Evolutionary conservation across 1,284 basidiomycete species (phyloP).

Genomic region (Tilletia indica): DNA sequence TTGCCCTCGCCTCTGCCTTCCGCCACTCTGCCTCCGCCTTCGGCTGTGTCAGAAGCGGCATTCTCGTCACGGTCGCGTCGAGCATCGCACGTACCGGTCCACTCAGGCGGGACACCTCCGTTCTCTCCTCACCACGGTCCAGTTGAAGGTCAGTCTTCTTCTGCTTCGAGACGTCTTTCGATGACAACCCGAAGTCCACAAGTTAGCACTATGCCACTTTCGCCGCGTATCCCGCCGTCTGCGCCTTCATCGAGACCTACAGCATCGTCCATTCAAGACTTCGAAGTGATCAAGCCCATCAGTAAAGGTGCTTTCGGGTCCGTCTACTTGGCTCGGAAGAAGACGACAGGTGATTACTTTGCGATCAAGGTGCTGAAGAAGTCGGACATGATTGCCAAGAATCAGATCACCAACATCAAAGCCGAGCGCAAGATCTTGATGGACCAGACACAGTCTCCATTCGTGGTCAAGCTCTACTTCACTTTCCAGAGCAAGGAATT

Average conservation of each 20-base stretch:
- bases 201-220: constrained; percentile 61
- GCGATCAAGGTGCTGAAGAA: constrained; percentile 99
- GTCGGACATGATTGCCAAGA: constrained; percentile 99
- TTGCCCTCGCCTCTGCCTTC: constrained; percentile 12
- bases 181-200: constrained; percentile 35
- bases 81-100: constrained; percentile 31
- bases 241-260: constrained; percentile 75
- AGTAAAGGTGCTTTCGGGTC: constrained; percentile 96
- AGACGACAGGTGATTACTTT: constrained; percentile 94
- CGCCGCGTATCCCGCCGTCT: constrained; percentile 79
- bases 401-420: constrained; percentile 99
- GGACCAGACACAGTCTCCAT: constrained; percentile 99
- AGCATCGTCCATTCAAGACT: constrained; percentile 94
- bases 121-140: constrained; percentile 41
- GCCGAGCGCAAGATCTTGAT: constrained; percentile 99
- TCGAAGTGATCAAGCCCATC: constrained; percentile 98
- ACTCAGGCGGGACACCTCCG: constrained; percentile 38
- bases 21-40: constrained; percentile 17
- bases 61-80: constrained; percentile 27
- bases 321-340: constrained; percentile 97
- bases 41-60: not conserved
- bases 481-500: constrained; percentile 59
- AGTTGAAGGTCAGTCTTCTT: constrained; percentile 18
- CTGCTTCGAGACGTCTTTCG: constrained; percentile 11
- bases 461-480: constrained; percentile 63